Evolutionary conservation across 2,329 filamentous ascomycete genomes (phyloP).

Genomic region (Fusarium burgessii): DNA sequence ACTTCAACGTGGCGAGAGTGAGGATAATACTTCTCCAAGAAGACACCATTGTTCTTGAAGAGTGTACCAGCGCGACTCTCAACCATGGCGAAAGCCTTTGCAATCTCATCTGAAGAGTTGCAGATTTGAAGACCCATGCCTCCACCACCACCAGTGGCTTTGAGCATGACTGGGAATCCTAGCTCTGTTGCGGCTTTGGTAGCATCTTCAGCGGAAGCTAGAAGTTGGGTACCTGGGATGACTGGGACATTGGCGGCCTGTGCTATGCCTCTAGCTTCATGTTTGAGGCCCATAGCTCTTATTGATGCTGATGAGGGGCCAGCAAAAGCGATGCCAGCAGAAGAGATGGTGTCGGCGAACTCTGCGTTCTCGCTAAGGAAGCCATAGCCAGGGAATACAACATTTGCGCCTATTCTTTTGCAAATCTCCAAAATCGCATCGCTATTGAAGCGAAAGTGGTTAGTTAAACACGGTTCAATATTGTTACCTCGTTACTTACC

Average conservation of each 20-base stretch:
- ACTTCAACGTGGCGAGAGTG: slow-evolving; percentile 1
- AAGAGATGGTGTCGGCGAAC: background rate
- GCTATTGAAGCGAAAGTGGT: background rate
- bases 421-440: background rate
- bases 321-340: background rate
- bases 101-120: background rate
- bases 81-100: background rate
- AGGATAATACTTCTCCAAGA: slow-evolving; percentile 4
- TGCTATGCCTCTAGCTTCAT: background rate
- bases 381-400: slow-evolving; percentile 4
- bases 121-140: slow-evolving; percentile 8
- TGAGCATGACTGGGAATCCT: background rate
- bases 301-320: background rate
- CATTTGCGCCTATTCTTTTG: background rate
- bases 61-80: background rate
- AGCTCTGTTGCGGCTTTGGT: background rate
- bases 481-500: background rate
- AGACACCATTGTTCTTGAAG: slow-evolving; percentile 1
- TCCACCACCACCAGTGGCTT: background rate
- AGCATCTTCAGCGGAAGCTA: background rate
- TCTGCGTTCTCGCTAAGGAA: slow-evolving; percentile 5
- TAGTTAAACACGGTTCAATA: background rate
- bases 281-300: slow-evolving; percentile 1
- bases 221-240: background rate
- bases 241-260: background rate